A percentile compares a stretch with the other conserved stretches of the same genome.
Evolutionary conservation across 371 early-diverging fungal species (phyloP).

Genomic region (Saksenaea oblongispora): DNA sequence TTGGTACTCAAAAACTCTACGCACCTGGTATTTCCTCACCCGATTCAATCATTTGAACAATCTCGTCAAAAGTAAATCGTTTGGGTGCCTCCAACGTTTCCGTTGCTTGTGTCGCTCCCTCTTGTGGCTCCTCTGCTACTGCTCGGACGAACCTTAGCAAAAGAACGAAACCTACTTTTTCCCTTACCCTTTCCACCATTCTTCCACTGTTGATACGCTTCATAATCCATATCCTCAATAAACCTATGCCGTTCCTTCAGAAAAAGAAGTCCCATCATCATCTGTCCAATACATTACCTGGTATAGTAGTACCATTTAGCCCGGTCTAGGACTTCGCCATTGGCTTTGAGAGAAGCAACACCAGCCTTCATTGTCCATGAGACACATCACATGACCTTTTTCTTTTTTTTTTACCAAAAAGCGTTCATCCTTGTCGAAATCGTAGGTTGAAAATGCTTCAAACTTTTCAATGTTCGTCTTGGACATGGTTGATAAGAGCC

Average conservation of each 20-base stretch:
- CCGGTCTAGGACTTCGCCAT: constrained; percentile 14
- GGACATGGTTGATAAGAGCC: background rate
- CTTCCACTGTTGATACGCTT: constrained; percentile 24
- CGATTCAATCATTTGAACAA: constrained; percentile 53
- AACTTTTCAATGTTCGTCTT: constrained; percentile 11
- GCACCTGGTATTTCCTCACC: constrained; percentile 58
- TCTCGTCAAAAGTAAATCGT: constrained; percentile 46
- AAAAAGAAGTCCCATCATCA: background rate
- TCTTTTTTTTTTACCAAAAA: constrained; percentile 16
- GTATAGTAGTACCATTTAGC: constrained; percentile 34
- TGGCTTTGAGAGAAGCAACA: constrained; percentile 11
- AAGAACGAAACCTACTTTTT: background rate
- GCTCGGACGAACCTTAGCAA: background rate
- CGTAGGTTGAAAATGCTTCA: constrained; percentile 23
- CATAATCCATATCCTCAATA: constrained; percentile 22
- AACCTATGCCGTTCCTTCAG: constrained; percentile 11
- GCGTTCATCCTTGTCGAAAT: constrained; percentile 27
- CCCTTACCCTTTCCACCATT: background rate
- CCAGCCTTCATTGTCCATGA: constrained; percentile 12
- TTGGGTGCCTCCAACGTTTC: background rate
- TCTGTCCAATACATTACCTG: constrained; percentile 12
- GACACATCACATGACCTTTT: background rate
- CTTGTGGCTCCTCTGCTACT: background rate
- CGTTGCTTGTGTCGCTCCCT: background rate
- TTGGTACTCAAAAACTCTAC: background rate